Evolutionary conservation across 345 rosid species (phyloP).

Genomic region (Dipteronia sinensis): DNA sequence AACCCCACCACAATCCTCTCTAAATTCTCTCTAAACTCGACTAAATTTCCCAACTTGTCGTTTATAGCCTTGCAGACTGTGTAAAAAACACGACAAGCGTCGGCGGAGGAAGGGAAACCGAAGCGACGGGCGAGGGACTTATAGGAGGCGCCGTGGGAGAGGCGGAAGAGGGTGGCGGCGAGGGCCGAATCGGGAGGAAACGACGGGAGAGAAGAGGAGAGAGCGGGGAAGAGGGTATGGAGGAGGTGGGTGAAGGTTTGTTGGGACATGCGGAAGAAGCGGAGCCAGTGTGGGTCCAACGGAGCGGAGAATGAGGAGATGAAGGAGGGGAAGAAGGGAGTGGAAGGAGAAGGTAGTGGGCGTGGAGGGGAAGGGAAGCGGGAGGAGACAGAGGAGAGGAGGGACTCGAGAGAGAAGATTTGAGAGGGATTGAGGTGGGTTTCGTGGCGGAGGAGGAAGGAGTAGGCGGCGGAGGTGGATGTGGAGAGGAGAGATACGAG

Average conservation of each 20-base stretch:
- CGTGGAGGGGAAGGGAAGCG: constrained; percentile 32
- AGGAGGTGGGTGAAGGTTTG: constrained; percentile 52
- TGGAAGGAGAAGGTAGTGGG: constrained; percentile 14
- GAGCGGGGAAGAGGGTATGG: constrained; percentile 41
- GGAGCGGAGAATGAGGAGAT: constrained; percentile 36
- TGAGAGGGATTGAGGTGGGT: constrained; percentile 50
- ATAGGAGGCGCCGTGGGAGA: constrained; percentile 69
- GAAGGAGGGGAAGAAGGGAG: constrained; percentile 44
- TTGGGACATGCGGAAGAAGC: constrained; percentile 59
- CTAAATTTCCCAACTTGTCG: constrained; percentile 44
- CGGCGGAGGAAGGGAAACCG: constrained; percentile 46
- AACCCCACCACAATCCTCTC: constrained; percentile 55
- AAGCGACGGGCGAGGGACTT: constrained; percentile 45
- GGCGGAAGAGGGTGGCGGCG: constrained; percentile 70
- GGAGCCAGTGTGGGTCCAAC: constrained; percentile 58
- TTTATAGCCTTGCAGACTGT: constrained; percentile 55
- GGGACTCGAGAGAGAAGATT: constrained; percentile 38
- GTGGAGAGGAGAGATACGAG: constrained; percentile 44
- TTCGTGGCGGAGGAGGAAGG: constrained; percentile 55
- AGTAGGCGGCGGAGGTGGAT: constrained; percentile 43
- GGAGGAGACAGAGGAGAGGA: constrained; percentile 35
- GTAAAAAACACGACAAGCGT: constrained; percentile 66
- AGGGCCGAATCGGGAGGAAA: constrained; percentile 49
- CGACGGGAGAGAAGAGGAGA: constrained; percentile 38
- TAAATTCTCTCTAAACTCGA: constrained; percentile 38